phyloP scores from a whole-genome alignment of 2,329 filamentous ascomycete genomes.

The Nemania abortiva region DNA sequence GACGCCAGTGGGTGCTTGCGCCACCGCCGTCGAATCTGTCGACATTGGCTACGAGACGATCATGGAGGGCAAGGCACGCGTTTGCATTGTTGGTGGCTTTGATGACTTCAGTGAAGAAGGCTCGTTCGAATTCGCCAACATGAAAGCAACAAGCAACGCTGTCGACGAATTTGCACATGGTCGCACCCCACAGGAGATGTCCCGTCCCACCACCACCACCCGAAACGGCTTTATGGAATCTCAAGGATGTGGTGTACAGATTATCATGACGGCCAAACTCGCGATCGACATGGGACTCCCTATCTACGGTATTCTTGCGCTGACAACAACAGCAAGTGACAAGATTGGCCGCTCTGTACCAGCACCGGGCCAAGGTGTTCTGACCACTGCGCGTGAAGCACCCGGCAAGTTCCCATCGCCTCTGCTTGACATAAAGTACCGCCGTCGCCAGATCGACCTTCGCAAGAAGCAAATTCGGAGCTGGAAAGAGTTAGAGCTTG shows the following conservation, averaged over 20 bases:
- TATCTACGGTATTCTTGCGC: constrained; percentile 92
- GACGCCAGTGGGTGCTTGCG: constrained; percentile 97
- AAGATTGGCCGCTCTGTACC: constrained; percentile 99
- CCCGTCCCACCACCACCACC: constrained; percentile 94
- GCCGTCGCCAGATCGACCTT: constrained; percentile 92
- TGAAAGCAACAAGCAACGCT: constrained; percentile 99
- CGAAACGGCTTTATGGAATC: constrained; percentile 99
- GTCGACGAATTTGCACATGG: constrained; percentile 96
- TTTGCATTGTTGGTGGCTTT: constrained; percentile 98
- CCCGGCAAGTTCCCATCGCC: constrained; percentile 94
- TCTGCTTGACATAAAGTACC: constrained; percentile 96
- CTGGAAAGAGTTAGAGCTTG: constrained; percentile 94
- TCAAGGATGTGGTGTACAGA: constrained; percentile 96
- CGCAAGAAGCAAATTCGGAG: constrained; percentile 94
- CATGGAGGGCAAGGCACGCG: constrained; percentile 95
- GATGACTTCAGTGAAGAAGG: constrained; percentile 99
- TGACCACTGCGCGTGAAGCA: constrained; percentile 93
- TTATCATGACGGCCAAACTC: constrained; percentile 97
- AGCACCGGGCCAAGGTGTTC: constrained; percentile 94
- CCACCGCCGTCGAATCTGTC: constrained; percentile 95
- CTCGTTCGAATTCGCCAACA: constrained; percentile 99
- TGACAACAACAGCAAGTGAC: constrained; percentile 96
- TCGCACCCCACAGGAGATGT: constrained; percentile 97
- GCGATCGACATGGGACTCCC: constrained; percentile 98
- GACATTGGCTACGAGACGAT: constrained; percentile 99